phyloP scores from a whole-genome alignment of 495 filamentous ascomycete species.

The Astrocystis sublimbata region DNA sequence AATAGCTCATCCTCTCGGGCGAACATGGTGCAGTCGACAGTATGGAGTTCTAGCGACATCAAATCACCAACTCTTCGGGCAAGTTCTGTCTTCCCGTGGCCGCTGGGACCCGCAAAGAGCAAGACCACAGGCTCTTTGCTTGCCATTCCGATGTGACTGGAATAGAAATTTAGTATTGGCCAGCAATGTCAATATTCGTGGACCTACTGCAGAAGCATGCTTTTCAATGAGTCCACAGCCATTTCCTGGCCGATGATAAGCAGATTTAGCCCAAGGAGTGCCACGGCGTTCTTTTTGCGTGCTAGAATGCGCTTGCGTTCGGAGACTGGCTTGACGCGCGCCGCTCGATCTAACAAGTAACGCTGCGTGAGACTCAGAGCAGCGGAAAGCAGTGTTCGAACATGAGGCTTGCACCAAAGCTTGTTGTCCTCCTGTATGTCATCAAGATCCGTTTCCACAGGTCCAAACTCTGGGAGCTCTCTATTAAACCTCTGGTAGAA shows the following conservation, averaged over 20 bases:
- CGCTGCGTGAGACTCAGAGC: neutral
- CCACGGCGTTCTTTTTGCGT: neutral
- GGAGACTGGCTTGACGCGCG: neutral
- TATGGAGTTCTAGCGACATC: conserved; percentile 32
- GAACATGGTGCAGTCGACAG: neutral
- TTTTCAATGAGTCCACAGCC: neutral
- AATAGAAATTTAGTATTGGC: too few relatives aligned
- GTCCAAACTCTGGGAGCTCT: neutral
- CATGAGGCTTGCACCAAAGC: neutral
- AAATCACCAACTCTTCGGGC: conserved; percentile 44
- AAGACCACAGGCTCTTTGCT: conserved; percentile 40
- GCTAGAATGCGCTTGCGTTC: neutral
- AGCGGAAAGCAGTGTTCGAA: neutral
- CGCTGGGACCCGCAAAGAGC: conserved; percentile 50
- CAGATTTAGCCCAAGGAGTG: neutral
- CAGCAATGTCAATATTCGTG: too few relatives aligned
- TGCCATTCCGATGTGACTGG: neutral
- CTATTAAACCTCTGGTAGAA: neutral
- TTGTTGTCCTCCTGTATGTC: neutral
- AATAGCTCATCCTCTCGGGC: neutral
- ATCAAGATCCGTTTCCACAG: neutral
- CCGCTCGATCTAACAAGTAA: neutral
- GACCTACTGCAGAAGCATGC: neutral
- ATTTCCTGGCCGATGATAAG: neutral
- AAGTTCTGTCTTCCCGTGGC: conserved; percentile 57